phyloP scores from a whole-genome alignment of 2,329 filamentous ascomycete species.

The Septoria linicola region DNA sequence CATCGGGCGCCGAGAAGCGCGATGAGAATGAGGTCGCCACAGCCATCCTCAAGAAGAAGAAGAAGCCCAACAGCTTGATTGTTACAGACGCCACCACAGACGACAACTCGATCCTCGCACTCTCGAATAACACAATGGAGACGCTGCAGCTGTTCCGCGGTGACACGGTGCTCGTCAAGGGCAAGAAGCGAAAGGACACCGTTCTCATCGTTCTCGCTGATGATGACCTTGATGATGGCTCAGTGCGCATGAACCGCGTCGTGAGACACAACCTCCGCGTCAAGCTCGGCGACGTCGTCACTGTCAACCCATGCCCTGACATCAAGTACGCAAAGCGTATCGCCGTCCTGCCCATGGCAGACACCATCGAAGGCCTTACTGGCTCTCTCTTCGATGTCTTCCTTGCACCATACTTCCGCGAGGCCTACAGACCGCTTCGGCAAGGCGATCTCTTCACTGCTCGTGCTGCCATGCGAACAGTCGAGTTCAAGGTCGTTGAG shows the following conservation, averaged over 20 bases:
- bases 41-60: constrained; percentile 99
- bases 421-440: constrained; percentile 94
- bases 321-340: constrained; percentile 99
- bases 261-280: constrained; percentile 97
- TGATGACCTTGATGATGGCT: constrained; percentile 96
- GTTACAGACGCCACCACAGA: constrained; percentile 98
- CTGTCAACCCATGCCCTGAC: constrained; percentile 94
- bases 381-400: constrained; percentile 98
- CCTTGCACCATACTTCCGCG: constrained; percentile 98
- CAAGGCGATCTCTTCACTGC: constrained; percentile 98
- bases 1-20: constrained; percentile 38
- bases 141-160: constrained; percentile 96
- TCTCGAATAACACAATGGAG: constrained; percentile 99
- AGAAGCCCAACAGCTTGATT: constrained; percentile 99
- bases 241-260: constrained; percentile 95
- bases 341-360: constrained; percentile 94
- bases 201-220: constrained; percentile 96
- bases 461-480: constrained; percentile 96
- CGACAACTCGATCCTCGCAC: constrained; percentile 98
- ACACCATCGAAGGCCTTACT: constrained; percentile 95
- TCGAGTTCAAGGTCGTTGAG: constrained; percentile 99
- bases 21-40: constrained; percentile 89
- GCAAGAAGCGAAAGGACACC: constrained; percentile 99
- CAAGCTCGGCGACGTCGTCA: constrained; percentile 97
- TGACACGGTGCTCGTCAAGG: constrained; percentile 95